Evolutionary conservation across 1,284 basidiomycete species (phyloP).

Genomic region (Microbotryum lychnidis-dioicae): DNA sequence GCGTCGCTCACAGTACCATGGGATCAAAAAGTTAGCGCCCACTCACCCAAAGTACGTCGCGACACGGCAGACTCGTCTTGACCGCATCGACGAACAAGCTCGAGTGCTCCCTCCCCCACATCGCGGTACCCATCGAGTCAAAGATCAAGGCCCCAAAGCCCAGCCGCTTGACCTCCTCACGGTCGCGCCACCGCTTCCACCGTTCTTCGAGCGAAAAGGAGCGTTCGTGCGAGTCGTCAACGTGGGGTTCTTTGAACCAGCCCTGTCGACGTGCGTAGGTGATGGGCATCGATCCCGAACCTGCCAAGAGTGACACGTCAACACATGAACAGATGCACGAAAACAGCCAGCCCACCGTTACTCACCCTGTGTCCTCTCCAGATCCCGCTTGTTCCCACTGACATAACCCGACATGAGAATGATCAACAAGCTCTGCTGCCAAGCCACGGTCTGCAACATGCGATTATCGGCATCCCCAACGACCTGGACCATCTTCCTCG

Average conservation of each 20-base stretch:
- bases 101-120: constrained; percentile 25
- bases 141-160: constrained; percentile 27
- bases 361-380: constrained; percentile 25
- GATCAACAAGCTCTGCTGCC: constrained; percentile 25
- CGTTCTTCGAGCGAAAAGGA: constrained; percentile 24
- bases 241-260: constrained; percentile 23
- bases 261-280: constrained; percentile 26
- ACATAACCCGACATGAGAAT: constrained; percentile 24
- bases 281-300: constrained; percentile 23
- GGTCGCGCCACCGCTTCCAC: constrained; percentile 28
- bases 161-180: constrained; percentile 27
- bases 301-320: background rate
- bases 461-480: constrained; percentile 27
- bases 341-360: background rate
- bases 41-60: constrained; percentile 26
- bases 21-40: background rate
- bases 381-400: constrained; percentile 29
- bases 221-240: constrained; percentile 15
- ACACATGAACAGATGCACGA: too few species aligned
- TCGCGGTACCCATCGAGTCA: constrained; percentile 17
- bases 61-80: constrained; percentile 22
- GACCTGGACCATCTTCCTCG: constrained; percentile 21
- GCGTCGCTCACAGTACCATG: background rate
- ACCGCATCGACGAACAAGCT: constrained; percentile 27
- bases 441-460: constrained; percentile 25